Base-by-base conservation (phyloP, 164 flowering plant genomes). In the Vitis labrusca region DNA sequence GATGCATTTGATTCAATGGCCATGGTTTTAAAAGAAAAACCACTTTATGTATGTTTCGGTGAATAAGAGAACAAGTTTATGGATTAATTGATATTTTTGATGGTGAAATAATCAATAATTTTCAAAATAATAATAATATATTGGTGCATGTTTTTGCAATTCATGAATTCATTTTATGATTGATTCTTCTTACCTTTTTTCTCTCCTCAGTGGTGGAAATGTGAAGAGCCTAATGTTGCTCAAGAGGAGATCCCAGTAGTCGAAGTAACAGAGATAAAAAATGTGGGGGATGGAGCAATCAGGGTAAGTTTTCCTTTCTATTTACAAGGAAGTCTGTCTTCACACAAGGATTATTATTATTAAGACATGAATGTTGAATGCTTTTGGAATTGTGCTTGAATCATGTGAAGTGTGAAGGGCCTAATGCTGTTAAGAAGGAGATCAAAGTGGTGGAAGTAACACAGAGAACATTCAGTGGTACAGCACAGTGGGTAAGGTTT, bases 201-300 rank as follows among this genome's bases (percentile, higher is more conserved):
- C 23, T 19, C 23, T 19, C 23, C 23, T 23, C 23, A 23, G 23
- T 50, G 52, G 10, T 47, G 62, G 11, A 58, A 37, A 0, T 50
- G 16, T 9, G 50, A 56, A 61, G 56, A 66, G 32, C 67, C 67
- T 55, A 37, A 53, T 47, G 54, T 44, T 10, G 23, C n/a, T 54
- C 56, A 56, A 54, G 63, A 56, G 59, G 72, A 64, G 23, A 53
- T 27, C 8, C 49, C n/a, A 19, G 29, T 44, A 32, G 29, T 66
- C 15, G 62, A 71, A 67, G 23, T 59, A 5, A 57, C 48, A 10
- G 65, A 63, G 65, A 50, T 58, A 44, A 67, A 29, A 52, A 65
- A 32, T 48, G 49, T 54, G 19, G 48, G 74, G 9, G n/a, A 23
- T 23, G 23, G 23, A 23, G 23, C 23, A 23, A 23, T 1, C 1